Evolutionary conservation across 805 yeast genomes (phyloP), one percentile per base, ranked within the genome.

Genomic region (Starmerella potacharoeniae): DNA sequence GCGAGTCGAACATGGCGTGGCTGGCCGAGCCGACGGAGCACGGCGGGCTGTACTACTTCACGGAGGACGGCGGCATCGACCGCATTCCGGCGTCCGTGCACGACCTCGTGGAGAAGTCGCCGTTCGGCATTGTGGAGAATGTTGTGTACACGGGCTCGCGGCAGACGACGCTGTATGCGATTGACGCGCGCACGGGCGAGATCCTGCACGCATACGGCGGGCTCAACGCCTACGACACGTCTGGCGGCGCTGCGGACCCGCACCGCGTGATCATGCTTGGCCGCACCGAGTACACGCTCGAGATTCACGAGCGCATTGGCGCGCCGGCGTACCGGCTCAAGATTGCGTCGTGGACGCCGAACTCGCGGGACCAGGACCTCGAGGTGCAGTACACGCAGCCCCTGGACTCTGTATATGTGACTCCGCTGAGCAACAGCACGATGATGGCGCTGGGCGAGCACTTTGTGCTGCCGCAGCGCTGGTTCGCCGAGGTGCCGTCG

Each of bases 281-380:
- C 11, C 60, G 69, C 30, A 68, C 70, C 48, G 74, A 72, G 54
- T 73, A 69, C 56, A 61, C 63, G 11, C 64, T 73, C 14, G 69
- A 70, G 41, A 91, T 93, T n/a, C 84, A 88, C 65, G 77, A 79
- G 57, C 80, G 80, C 57, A 71, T 83, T 0, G 78, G 82, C 1
- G 52, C 54, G 8, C 54, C 57, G 13, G 62, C 55, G 6, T 90
- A 96, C 93, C 86, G 88, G 64, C 86, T 93, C 16, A 82, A 90
- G 0, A 89, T 84, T 65, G 76, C 95, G 1, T 77, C 83, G 39
- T 93, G 97, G 96, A 95, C 93, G 9, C 95, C 95, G 46, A 91
- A 91, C 67, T 82, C 86, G 60, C 72, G 89, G 52, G 95, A 91
- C 67, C 72, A 71, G 44, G 83, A 79, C 60, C 69, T 79, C 49